Percentiles rank a stretch among this genome's conserved stretches.
Conservation (phyloP, 192 early-diverging fungal genomes). For the Oehlia diaphana region DNA sequence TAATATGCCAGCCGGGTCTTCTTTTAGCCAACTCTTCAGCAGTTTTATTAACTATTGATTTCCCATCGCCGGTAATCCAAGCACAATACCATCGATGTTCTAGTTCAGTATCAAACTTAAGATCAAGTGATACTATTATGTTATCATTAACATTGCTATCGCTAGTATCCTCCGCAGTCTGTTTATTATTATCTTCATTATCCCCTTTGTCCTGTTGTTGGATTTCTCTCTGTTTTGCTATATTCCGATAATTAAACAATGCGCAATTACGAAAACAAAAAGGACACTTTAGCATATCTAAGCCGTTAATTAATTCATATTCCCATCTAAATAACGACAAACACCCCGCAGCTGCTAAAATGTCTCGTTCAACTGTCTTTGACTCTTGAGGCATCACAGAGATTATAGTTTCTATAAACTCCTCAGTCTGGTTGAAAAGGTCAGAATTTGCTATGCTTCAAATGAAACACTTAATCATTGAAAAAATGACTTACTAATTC, state of each 20-base stretch:
- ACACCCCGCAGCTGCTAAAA: constrained; percentile 2
- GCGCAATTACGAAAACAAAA: constrained; percentile 8
- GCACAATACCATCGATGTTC: constrained; percentile 26
- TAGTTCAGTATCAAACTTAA: constrained; percentile 12
- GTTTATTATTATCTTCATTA: background rate
- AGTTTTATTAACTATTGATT: background rate
- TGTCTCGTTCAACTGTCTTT: background rate
- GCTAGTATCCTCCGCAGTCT: background rate
- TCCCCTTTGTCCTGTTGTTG: background rate
- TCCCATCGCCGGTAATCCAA: constrained; percentile 25
- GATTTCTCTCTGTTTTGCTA: constrained; percentile 7
- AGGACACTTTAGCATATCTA: constrained; percentile 3
- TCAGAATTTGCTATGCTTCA: background rate
- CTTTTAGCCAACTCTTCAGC: background rate
- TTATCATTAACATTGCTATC: background rate
- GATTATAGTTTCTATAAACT: constrained; percentile 16
- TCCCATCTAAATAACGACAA: constrained; percentile 30
- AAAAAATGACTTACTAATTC: constrained; percentile 17
- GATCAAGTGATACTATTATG: background rate
- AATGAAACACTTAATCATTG: background rate
- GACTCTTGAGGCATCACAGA: background rate
- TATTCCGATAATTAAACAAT: constrained; percentile 6
- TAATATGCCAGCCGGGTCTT: constrained; percentile 18
- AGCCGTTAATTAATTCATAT: background rate
- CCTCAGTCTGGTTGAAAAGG: constrained; percentile 16